These are phyloP conservation scores for Gomphus bonarii DNA, from an alignment of 1,284 basidiomycete species.

Conservation along the genomic window DNA sequence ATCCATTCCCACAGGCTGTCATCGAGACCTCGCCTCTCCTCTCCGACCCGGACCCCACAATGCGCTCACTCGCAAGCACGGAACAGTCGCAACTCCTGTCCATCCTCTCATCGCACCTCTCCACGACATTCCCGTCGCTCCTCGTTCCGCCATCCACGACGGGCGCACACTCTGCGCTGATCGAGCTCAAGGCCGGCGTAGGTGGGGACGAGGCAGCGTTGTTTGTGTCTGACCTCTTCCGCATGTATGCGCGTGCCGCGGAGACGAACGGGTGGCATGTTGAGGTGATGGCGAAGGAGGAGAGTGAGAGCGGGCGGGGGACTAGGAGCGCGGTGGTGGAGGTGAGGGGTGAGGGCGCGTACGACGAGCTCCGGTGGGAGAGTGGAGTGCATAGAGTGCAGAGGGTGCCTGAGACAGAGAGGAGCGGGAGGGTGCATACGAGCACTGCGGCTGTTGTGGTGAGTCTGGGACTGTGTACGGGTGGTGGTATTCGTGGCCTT, in stretches of 20 bases:
- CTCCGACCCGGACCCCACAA: constrained; percentile 64
- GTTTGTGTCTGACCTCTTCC: constrained; percentile 70
- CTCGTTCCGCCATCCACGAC: constrained; percentile 67
- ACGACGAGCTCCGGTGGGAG: constrained; percentile 78
- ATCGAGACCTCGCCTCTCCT: constrained; percentile 55
- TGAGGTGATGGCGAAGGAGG: constrained; percentile 42
- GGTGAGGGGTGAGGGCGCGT: constrained; percentile 69
- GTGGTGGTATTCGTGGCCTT: not conserved
- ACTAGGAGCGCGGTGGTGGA: constrained; percentile 81
- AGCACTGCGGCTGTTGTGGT: constrained; percentile 87
- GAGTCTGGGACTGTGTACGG: constrained; percentile 19
- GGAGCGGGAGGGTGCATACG: constrained; percentile 82
- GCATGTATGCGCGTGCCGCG: constrained; percentile 78
- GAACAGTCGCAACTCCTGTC: constrained; percentile 51
- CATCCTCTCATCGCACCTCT: constrained; percentile 38
- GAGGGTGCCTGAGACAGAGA: constrained; percentile 84
- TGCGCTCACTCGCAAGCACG: constrained; percentile 67
- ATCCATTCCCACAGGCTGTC: constrained; percentile 42
- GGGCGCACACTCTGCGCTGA: constrained; percentile 51
- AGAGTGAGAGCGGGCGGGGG: constrained; percentile 48
- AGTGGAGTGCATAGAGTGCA: constrained; percentile 96
- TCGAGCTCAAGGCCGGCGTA: constrained; percentile 90
- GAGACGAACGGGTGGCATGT: constrained; percentile 40
- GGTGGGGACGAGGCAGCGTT: constrained; percentile 86
- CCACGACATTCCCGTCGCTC: constrained; percentile 51